Evolutionary conservation across 345 rosid genomes (phyloP).

Genomic region (Schrenkiella parvula): DNA sequence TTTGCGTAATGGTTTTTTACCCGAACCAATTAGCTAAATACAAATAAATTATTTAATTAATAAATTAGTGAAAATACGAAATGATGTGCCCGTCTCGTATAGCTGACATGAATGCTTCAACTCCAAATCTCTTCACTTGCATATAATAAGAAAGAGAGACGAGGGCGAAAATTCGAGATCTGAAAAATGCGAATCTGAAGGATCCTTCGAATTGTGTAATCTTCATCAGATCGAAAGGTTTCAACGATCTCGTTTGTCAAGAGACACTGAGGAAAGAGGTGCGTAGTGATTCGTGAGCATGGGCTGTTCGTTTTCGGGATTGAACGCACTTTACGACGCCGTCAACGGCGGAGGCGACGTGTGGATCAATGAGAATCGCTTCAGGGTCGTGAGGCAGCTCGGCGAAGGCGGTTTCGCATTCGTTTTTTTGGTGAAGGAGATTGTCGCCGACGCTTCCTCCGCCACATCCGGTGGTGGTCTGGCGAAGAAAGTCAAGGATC

Average conservation of each 20-base stretch:
- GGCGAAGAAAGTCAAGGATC: slow-evolving; percentile 84
- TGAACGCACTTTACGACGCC: slow-evolving; percentile 88
- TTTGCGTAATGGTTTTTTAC: neutral
- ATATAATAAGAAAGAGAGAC: slow-evolving; percentile 11
- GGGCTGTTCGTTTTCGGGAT: slow-evolving; percentile 95
- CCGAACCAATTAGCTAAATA: slow-evolving; percentile 4
- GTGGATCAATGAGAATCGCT: slow-evolving; percentile 97
- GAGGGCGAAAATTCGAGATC: slow-evolving; percentile 18
- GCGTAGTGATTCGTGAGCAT: slow-evolving; percentile 10
- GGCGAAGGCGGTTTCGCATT: slow-evolving; percentile 98
- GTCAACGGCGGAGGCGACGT: slow-evolving; percentile 91
- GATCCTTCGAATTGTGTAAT: slow-evolving; percentile 17
- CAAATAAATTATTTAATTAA: neutral
- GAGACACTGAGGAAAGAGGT: neutral
- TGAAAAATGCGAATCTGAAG: slow-evolving; percentile 42
- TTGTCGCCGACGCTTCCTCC: slow-evolving; percentile 52
- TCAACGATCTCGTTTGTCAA: slow-evolving; percentile 4
- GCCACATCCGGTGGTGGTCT: slow-evolving; percentile 59
- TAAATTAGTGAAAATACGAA: neutral
- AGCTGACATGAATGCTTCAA: slow-evolving; percentile 32
- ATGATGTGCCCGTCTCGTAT: slow-evolving; percentile 3
- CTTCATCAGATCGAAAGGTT: slow-evolving; percentile 10
- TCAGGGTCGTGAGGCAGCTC: slow-evolving; percentile 81
- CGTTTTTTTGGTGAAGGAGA: slow-evolving; percentile 81
- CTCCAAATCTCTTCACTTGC: slow-evolving; percentile 9